A percentile compares a stretch with the other conserved stretches of the same genome.
Evolutionary conservation across 1,284 basidiomycete genomes (phyloP).

Genomic region (Neonothopanus nambi): DNA sequence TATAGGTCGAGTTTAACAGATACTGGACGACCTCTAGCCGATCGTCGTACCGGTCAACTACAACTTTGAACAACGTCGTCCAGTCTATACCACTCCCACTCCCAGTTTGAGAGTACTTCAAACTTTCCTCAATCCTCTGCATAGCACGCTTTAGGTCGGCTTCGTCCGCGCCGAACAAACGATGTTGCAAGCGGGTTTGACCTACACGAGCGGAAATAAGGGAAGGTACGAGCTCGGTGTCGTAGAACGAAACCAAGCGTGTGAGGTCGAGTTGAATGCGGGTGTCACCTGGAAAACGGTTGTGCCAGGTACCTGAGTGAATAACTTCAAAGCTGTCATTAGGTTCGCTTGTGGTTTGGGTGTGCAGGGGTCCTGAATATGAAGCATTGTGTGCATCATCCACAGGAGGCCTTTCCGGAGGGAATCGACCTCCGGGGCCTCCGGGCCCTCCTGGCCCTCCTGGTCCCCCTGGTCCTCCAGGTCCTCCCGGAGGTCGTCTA

Average conservation of each 20-base stretch:
- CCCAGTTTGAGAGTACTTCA: background rate
- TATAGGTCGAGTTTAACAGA: conserved; percentile 31
- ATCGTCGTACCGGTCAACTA: conserved; percentile 44
- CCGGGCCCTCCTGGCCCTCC: too few relatives aligned
- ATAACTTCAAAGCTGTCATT: conserved; percentile 21
- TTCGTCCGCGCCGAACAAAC: conserved; percentile 26
- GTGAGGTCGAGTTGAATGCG: conserved; percentile 44
- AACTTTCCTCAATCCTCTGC: conserved; percentile 21
- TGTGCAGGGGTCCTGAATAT: background rate
- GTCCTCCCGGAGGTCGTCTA: background rate
- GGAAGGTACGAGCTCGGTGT: conserved; percentile 37
- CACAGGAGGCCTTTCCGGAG: background rate
- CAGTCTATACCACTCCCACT: conserved; percentile 43
- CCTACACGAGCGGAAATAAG: conserved; percentile 32
- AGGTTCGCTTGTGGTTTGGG: background rate
- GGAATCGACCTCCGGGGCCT: background rate
- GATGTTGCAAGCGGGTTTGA: conserved; percentile 34
- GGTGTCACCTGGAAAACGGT: conserved; percentile 43
- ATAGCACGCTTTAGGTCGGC: conserved; percentile 23
- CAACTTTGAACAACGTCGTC: conserved; percentile 37
- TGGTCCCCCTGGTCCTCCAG: background rate
- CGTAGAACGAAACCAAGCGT: conserved; percentile 45
- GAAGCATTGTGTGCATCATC: conserved; percentile 9
- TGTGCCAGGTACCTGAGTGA: conserved; percentile 40
- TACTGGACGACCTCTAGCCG: conserved; percentile 42